These are phyloP conservation scores for Davidsoniella eucalypti DNA, from an alignment of 2,329 filamentous ascomycete species.

Conservation along the genomic window DNA sequence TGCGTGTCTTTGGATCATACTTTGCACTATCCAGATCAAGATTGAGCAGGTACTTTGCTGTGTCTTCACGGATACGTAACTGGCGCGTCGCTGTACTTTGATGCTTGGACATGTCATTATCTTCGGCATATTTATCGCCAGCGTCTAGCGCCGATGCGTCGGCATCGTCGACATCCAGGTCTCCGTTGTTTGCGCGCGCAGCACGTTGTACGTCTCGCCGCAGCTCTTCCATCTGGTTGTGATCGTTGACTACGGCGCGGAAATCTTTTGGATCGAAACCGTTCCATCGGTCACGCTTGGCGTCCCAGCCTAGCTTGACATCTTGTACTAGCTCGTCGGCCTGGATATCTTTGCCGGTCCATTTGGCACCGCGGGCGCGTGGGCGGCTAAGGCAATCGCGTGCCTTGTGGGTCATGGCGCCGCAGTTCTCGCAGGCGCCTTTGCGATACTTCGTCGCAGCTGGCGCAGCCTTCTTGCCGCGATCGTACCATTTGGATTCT, in stretches of 20 bases:
- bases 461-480: constrained; percentile 67
- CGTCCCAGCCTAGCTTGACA: constrained; percentile 83
- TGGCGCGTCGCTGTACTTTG: constrained; percentile 84
- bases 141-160: constrained; percentile 23
- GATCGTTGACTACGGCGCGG: constrained; percentile 71
- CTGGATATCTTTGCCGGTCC: constrained; percentile 84
- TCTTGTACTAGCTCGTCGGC: constrained; percentile 80
- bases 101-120: constrained; percentile 90
- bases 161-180: constrained; percentile 28
- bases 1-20: constrained; percentile 91
- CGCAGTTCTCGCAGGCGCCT: constrained; percentile 96
- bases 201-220: constrained; percentile 37
- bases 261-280: constrained; percentile 90
- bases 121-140: constrained; percentile 72
- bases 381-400: constrained; percentile 87
- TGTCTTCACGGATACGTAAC: constrained; percentile 84
- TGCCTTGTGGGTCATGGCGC: constrained; percentile 87
- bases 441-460: constrained; percentile 95
- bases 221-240: constrained; percentile 68
- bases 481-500: constrained; percentile 63
- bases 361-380: constrained; percentile 76
- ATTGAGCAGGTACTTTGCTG: constrained; percentile 89
- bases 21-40: constrained; percentile 91
- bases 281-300: constrained; percentile 95
- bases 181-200: constrained; percentile 30